These are phyloP conservation scores for Paecilomyces sp. DNA, from an alignment of 2,329 filamentous ascomycete species.

Conservation along the genomic window DNA sequence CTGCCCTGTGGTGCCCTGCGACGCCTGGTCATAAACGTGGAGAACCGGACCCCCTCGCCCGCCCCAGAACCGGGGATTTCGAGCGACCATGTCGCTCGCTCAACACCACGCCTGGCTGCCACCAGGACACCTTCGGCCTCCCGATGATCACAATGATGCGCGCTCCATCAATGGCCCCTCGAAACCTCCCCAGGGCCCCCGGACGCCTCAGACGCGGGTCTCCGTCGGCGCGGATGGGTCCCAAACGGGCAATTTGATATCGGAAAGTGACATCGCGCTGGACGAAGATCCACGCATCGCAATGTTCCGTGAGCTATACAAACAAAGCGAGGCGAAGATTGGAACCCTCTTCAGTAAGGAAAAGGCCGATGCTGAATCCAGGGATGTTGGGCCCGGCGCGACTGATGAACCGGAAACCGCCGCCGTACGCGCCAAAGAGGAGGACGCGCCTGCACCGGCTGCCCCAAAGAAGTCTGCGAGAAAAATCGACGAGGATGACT, in stretches of 20 bases:
- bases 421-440: conserved; percentile 44
- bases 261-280: conserved; percentile 50
- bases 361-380: conserved; percentile 20
- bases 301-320: conserved; percentile 71
- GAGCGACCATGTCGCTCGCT: conserved; percentile 56
- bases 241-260: conserved; percentile 41
- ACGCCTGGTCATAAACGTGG: conserved; percentile 34
- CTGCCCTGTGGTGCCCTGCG: conserved; percentile 19
- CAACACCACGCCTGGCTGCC: conserved; percentile 63
- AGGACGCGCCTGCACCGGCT: conserved; percentile 37
- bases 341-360: conserved; percentile 61
- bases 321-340: conserved; percentile 69
- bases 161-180: conserved; percentile 37
- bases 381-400: conserved; percentile 44
- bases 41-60: conserved; percentile 37
- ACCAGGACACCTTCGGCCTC: conserved; percentile 51
- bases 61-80: conserved; percentile 39
- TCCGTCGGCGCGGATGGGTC: conserved; percentile 39
- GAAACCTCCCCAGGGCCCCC: conserved; percentile 35
- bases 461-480: conserved; percentile 51
- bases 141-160: conserved; percentile 50
- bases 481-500: conserved; percentile 74
- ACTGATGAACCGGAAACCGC: conserved; percentile 25
- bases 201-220: conserved; percentile 37
- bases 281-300: conserved; percentile 64